Percentiles rank a stretch among this genome's conserved stretches.
These are phyloP conservation scores for Acidiella bohemica DNA, from an alignment of 495 filamentous ascomycete genomes.

Conservation along the genomic window DNA sequence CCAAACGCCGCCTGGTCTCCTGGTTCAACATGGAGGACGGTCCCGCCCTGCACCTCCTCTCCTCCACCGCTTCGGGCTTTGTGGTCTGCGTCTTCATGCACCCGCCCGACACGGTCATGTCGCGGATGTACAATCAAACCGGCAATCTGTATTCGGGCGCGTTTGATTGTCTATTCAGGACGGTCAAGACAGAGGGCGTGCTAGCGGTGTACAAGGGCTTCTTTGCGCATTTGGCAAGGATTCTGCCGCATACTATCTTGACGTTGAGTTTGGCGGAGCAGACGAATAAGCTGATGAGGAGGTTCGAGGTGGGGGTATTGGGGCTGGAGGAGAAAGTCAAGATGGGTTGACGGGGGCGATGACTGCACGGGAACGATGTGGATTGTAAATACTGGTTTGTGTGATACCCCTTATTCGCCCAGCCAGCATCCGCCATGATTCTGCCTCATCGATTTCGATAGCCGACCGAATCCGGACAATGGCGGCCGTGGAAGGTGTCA, in stretches of 20 bases:
- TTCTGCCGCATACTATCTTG: slow-evolving; percentile 90
- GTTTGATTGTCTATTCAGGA: slow-evolving; percentile 85
- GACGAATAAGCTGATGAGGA: slow-evolving; percentile 80
- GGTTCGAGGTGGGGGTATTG: slow-evolving; percentile 56
- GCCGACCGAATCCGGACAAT: no score
- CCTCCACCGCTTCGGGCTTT: slow-evolving; percentile 81
- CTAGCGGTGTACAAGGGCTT: slow-evolving; percentile 97
- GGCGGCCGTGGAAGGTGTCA: no score
- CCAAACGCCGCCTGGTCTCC: slow-evolving; percentile 67
- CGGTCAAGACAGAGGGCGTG: slow-evolving; percentile 77
- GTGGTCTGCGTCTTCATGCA: slow-evolving; percentile 98
- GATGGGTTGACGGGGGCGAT: no score
- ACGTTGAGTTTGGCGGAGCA: slow-evolving; percentile 91
- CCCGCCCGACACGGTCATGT: slow-evolving; percentile 98
- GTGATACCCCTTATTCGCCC: no score
- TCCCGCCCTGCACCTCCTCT: slow-evolving; percentile 73
- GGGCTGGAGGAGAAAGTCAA: no score
- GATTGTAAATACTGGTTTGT: no score
- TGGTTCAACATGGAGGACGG: slow-evolving; percentile 86
- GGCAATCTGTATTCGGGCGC: slow-evolving; percentile 88
- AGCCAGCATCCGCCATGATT: no score
- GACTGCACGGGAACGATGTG: no score
- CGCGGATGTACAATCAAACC: slow-evolving; percentile 95
- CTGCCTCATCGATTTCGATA: no score
- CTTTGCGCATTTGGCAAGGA: slow-evolving; percentile 85